A percentile compares a stretch with the other conserved stretches of the same genome.
Evolutionary conservation across 129 eudicot genomes (phyloP).

Genomic region (Tanacetum coccineum): DNA sequence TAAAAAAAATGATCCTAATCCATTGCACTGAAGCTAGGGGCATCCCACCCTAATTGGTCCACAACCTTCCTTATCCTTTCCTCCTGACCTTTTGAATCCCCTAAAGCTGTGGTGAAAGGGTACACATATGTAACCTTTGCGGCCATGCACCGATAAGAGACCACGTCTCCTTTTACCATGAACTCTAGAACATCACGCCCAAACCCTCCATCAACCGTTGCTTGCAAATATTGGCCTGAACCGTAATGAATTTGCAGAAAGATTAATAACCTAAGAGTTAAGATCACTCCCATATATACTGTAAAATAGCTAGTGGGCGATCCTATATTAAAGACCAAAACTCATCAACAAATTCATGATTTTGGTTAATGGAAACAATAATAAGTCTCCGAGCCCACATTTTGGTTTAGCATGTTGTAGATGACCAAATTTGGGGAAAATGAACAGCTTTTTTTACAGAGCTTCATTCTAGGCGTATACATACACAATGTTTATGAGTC

Average conservation of each 20-base stretch:
- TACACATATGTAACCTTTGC: constrained; percentile 81
- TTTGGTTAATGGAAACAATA: too few species aligned
- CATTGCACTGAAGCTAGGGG: constrained; percentile 79
- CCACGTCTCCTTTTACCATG: constrained; percentile 71
- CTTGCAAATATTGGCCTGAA: constrained; percentile 70
- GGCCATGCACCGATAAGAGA: constrained; percentile 86
- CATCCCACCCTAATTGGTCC: constrained; percentile 81
- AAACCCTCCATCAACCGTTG: constrained; percentile 87
- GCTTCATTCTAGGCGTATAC: too few species aligned
- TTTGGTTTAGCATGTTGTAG: too few species aligned
- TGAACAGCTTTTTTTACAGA: too few species aligned
- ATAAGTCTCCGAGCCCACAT: too few species aligned
- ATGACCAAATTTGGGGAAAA: too few species aligned
- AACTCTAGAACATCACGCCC: constrained; percentile 88
- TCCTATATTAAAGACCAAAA: not conserved
- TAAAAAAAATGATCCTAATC: constrained; percentile 36
- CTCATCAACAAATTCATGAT: not conserved
- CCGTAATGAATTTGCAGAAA: constrained; percentile 12
- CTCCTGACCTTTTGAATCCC: constrained; percentile 96
- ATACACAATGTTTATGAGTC: too few species aligned
- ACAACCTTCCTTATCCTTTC: constrained; percentile 71
- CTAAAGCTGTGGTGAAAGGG: constrained; percentile 93
- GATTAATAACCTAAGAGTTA: constrained; percentile 1
- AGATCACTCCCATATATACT: not conserved
- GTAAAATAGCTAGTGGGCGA: not conserved